These are phyloP conservation scores for Corrigiola litoralis DNA, from an alignment of 179 eudicot species.

Conservation along the genomic window DNA sequence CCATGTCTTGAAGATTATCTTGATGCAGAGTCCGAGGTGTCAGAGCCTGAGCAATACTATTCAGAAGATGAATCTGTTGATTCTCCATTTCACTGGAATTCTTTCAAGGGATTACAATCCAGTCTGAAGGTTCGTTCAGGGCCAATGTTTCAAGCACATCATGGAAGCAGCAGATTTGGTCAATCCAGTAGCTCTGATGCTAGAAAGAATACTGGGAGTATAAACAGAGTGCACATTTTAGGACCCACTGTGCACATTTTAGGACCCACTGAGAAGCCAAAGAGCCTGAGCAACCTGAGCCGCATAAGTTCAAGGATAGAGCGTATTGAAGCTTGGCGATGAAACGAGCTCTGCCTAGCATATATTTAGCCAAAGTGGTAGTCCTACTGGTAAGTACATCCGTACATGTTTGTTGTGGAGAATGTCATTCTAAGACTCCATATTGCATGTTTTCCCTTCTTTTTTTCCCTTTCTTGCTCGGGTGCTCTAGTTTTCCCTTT, in stretches of 20 bases:
- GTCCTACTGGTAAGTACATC: not conserved
- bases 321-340: slow-evolving; percentile 41
- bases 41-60: slow-evolving; percentile 27
- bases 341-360: slow-evolving; percentile 1
- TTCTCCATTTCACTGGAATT: slow-evolving; percentile 38
- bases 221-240: not conserved
- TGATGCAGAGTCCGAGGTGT: slow-evolving; percentile 27
- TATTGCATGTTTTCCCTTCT: not conserved
- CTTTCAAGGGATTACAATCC: slow-evolving; percentile 28
- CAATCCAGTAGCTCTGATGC: slow-evolving; percentile 38
- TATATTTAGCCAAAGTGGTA: not conserved
- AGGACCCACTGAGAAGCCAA: slow-evolving; percentile 27
- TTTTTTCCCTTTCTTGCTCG: not conserved
- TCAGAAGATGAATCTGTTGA: slow-evolving; percentile 46
- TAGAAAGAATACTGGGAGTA: slow-evolving; percentile 7
- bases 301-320: slow-evolving; percentile 33
- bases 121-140: slow-evolving; percentile 13
- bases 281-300: slow-evolving; percentile 34
- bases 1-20: slow-evolving; percentile 27
- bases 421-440: not conserved
- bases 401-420: slow-evolving; percentile 9
- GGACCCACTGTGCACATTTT: slow-evolving; percentile 15
- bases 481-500: slow-evolving; percentile 12
- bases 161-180: slow-evolving; percentile 15
- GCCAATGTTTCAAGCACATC: slow-evolving; percentile 13